Evolutionary conservation across 2,329 filamentous ascomycete genomes (phyloP), one percentile per base, ranked within the genome.

Genomic region (Paecilomyces sp.): DNA sequence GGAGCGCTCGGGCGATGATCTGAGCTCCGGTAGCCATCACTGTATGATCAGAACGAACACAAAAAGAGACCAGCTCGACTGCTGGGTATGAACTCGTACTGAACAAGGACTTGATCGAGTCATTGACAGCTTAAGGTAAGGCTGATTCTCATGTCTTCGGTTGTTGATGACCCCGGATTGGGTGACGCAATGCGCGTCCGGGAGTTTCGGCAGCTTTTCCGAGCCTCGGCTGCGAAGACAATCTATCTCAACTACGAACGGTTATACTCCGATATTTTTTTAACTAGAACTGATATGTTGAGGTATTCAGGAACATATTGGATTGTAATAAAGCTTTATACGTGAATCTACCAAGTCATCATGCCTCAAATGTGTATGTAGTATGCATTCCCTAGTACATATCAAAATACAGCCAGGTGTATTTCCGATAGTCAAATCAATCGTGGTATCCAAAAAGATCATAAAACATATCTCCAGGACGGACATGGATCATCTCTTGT

Each of bases 1-100:
- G 76, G 3, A 83, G 75, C 18, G 79, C 72, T 54, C 75, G 76
- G 41, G 82, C 81, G 55, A 83, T 79, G 2, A 82, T 68, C 56
- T 79, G 75, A 28, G 77, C 78, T 18, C 79, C 78, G 13, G 71
- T 76, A 41, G 68, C 57, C 70, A 72, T 73, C 31, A 55, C 54
- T 59, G 52, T 8, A 34, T 13, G 50, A 52, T 47, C 9, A 47
- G 41, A 15, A 47, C 15, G 15, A 47, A 47, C n/a, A 47, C 15
- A 18, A 47, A 11, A 47, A 47, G 41, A 47, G 41, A 47, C 41
- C 41, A 47, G 41, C 41, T 47, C 41, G 15, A 18, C n/a, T 9
- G 41, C 41, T 47, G 41, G n/a, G n/a, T 18, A 41, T 41, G 18
- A 18, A 22, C n/a, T 7, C 2, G 41, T 47, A 28, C 13, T 47